Base-by-base conservation (phyloP, 495 filamentous ascomycete species). In the Margaritispora aquatica region DNA sequence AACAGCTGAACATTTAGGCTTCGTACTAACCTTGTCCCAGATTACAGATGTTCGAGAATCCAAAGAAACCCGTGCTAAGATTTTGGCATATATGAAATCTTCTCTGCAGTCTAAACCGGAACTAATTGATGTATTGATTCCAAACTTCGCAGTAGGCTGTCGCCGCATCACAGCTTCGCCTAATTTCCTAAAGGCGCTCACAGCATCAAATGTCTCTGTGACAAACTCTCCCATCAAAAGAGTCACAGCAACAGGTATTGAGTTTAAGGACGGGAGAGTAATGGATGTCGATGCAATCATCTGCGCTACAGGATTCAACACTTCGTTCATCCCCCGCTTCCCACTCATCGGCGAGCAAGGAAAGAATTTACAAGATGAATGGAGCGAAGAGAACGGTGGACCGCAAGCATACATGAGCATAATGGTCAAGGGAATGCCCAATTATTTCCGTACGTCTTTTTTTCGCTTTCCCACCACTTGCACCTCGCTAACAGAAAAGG, bases 81-180 rank as follows among this genome's bases (percentile, higher is more conserved):
- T n/a, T n/a, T n/a, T n/a, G n/a, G n/a, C n/a, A n/a, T n/a, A n/a
- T n/a, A n/a, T n/a, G n/a, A n/a, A n/a, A n/a, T n/a, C n/a, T n/a
- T n/a, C n/a, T n/a, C n/a, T n/a, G n/a, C n/a, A n/a, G n/a, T n/a
- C n/a, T n/a, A n/a, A n/a, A n/a, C n/a, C n/a, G n/a, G n/a, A n/a
- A n/a, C n/a, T n/a, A n/a, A n/a, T n/a, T n/a, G n/a, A n/a, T n/a
- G n/a, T n/a, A 22, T 17, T 57, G 3, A 19, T 57, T n/a, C 54
- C 54, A 15, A 79, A 85, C 57, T 90, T 86, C 66, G 75, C 80
- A 0, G 82, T 83, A 2, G 78, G 82, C 68, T 90, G 86, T 63
- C 80, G 85, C 31, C 84, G 87, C 15, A 72, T 87, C 0, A 90
- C 87, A 0, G 85, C 86, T 1, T 86, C 85, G 0, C 81, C 81